Evolutionary conservation across 768 basidiomycete species (phyloP).

Genomic region (Mycena pura): DNA sequence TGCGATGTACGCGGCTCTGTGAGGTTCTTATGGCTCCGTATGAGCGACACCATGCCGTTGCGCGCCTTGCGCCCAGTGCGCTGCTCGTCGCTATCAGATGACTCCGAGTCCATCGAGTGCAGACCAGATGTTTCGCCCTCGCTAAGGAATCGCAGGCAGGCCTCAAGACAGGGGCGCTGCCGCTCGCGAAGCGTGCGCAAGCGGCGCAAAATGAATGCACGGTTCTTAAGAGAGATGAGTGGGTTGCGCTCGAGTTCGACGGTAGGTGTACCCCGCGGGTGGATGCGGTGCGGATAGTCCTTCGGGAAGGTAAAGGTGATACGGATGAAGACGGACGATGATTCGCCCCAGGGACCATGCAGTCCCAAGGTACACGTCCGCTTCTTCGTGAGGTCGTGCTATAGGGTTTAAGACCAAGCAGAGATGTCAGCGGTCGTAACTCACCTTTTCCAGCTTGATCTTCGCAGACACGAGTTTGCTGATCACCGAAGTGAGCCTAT

Average conservation of each 20-base stretch:
- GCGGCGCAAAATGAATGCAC: conserved; percentile 80
- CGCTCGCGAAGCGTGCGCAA: conserved; percentile 74
- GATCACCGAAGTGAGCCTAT: conserved; percentile 76
- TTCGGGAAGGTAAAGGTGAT: conserved; percentile 90
- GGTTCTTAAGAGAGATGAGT: conserved; percentile 76
- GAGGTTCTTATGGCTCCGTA: conserved; percentile 76
- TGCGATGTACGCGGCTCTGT: conserved; percentile 88
- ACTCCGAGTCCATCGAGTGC: conserved; percentile 58
- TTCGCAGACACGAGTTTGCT: conserved; percentile 69
- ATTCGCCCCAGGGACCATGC: conserved; percentile 91
- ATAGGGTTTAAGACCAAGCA: conserved; percentile 13
- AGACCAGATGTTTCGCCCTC: conserved; percentile 57
- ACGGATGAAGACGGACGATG: conserved; percentile 83
- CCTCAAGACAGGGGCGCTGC: conserved; percentile 84
- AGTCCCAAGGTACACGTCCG: conserved; percentile 86
- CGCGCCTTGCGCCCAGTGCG: conserved; percentile 45
- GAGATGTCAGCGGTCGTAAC: conserved; percentile 3
- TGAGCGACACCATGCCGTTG: conserved; percentile 58
- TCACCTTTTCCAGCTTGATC: conserved; percentile 86
- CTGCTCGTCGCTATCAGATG: conserved; percentile 67
- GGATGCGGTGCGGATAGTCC: conserved; percentile 69
- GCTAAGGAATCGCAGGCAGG: conserved; percentile 80
- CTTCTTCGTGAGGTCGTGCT: conserved; percentile 75
- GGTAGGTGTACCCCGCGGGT: conserved; percentile 71
- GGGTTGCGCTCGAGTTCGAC: conserved; percentile 87